phyloP scores from a whole-genome alignment of 768 basidiomycete species.

The Collybia mongolica region DNA sequence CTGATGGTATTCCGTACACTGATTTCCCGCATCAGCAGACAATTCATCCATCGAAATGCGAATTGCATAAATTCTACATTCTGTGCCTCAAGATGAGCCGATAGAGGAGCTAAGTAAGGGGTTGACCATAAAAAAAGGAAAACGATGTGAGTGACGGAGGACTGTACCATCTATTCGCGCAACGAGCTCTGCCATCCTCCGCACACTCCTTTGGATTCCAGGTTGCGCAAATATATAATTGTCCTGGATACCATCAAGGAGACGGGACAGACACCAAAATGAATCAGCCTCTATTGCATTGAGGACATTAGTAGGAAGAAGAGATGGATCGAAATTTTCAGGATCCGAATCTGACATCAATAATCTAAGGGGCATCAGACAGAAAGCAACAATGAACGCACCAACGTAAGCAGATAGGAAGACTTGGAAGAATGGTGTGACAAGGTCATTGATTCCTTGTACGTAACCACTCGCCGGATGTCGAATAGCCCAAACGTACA shows the following conservation, averaged over 20 bases:
- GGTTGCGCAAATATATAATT: conserved; percentile 98
- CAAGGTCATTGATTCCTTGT: conserved; percentile 98
- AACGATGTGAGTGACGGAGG: background rate
- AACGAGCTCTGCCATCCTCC: conserved; percentile 92
- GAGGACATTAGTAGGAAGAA: conserved; percentile 67
- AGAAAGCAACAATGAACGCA: conserved; percentile 27
- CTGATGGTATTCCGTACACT: conserved; percentile 95
- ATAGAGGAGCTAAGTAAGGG: conserved; percentile 73
- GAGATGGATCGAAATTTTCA: conserved; percentile 79
- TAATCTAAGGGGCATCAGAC: conserved; percentile 6
- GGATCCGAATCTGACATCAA: conserved; percentile 76
- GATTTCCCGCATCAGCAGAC: conserved; percentile 96
- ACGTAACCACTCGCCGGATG: conserved; percentile 99
- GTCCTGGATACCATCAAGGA: conserved; percentile 97
- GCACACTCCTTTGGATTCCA: conserved; percentile 91
- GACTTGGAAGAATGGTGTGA: conserved; percentile 96
- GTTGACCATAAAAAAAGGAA: background rate
- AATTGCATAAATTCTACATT: conserved; percentile 99
- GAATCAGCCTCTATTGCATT: conserved; percentile 94
- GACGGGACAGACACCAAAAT: conserved; percentile 96
- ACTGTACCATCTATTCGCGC: conserved; percentile 79
- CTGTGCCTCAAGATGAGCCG: conserved; percentile 81
- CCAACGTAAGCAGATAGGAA: conserved; percentile 96
- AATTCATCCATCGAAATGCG: conserved; percentile 99
- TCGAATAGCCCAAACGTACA: conserved; percentile 99